phyloP scores from a whole-genome alignment of 2,329 filamentous ascomycete genomes.

The Clonostachys sp. region DNA sequence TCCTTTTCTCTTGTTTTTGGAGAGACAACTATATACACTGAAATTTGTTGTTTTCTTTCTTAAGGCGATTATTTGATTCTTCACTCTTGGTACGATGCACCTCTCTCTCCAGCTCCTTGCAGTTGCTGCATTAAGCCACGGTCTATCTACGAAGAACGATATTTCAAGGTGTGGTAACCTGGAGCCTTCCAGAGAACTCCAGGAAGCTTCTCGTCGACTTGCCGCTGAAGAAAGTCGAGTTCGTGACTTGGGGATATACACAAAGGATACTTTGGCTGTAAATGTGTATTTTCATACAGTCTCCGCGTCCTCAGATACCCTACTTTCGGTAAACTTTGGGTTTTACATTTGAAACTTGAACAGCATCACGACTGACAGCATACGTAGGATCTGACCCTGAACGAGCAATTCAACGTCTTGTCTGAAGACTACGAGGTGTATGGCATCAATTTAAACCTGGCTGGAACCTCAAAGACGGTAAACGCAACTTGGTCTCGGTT shows the following conservation, averaged over 20 bases:
- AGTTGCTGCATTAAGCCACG: no score
- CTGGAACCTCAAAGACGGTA: constrained; percentile 18
- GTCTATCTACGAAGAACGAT: no score
- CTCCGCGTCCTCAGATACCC: not conserved
- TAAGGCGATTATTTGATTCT: no score
- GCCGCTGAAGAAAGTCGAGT: not conserved
- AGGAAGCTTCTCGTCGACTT: not conserved
- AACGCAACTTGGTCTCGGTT: constrained; percentile 18
- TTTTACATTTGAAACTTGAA: not conserved
- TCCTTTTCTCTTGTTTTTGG: no score
- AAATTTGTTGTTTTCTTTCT: no score
- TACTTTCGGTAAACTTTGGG: not conserved
- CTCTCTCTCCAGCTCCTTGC: no score
- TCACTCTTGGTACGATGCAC: no score
- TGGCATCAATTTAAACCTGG: constrained; percentile 14
- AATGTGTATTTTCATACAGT: constrained; percentile 5
- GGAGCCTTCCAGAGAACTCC: constrained; percentile 1
- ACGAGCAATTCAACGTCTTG: constrained; percentile 15
- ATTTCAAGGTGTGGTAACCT: not conserved
- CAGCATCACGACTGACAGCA: no score
- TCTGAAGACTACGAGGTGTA: constrained; percentile 13
- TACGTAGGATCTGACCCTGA: constrained; percentile 7
- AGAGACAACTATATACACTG: no score
- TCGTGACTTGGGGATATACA: constrained; percentile 4
- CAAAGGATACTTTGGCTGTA: constrained; percentile 10